Evolutionary conservation across 345 rosid species (phyloP), one percentile per base, ranked within the genome.

Genomic region (Cochlearia excelsa): DNA sequence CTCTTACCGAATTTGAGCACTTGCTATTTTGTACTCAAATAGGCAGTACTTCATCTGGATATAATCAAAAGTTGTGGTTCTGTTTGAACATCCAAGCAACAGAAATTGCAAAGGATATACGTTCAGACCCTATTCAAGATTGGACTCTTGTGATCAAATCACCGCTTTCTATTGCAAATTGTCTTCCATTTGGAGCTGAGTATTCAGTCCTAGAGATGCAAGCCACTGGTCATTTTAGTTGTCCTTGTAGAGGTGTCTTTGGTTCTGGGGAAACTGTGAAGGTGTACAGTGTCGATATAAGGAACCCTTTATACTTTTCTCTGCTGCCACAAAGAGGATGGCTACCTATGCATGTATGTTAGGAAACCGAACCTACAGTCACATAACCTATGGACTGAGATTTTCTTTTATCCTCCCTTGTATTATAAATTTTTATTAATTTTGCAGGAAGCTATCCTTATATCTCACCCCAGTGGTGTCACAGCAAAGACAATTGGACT

Each of bases 261-360:
- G 30, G 44, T 68, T 80, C 94, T 26, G 94, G 90, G 53, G 78
- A 79, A 73, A 69, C 84, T 56, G 89, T 85, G 43, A 85, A 87
- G 68, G 79, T 87, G 70, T 80, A 89, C 68, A 76, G 73, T 75
- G 94, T 81, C 35, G 88, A 89, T 72, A 79, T 85, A 63, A 72
- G 83, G 70, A 87, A 71, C 44, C 88, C 84, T 31, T 66, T 93
- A 61, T 87, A 74, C 75, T 75, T 93, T 40, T 78, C 95, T 35
- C 75, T 93, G 57, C 81, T 85, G 68, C 99, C 97, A 26, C 97
- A 81, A 65, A 75, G 82, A 62, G 94, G 91, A 67, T 93, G 99
- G 99, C 75, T 80, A 31, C 95, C 97, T 48, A 60, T 81, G 72
- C 78, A 77, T 59, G 99, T 89, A 72, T 78, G 78, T 69, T 59